Conservation (phyloP, 164 flowering plant genomes). For the Nymphaea colorata region DNA sequence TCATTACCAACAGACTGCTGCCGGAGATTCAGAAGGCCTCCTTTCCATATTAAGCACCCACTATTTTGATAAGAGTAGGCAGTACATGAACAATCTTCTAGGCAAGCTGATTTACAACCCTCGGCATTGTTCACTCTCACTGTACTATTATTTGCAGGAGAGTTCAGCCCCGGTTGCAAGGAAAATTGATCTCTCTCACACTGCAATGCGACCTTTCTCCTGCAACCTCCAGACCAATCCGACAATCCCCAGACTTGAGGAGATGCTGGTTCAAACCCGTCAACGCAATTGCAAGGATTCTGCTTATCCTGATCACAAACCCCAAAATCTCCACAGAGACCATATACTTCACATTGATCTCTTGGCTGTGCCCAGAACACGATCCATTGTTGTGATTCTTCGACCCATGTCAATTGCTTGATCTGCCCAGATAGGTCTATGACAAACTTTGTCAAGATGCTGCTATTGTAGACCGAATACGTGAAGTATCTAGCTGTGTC, state of each 20-base stretch:
- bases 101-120: slow-evolving; percentile 11
- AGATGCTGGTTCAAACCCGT: slow-evolving; percentile 10
- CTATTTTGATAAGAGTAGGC: slow-evolving; percentile 10
- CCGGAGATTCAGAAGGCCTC: slow-evolving; percentile 1
- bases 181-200: slow-evolving; percentile 7
- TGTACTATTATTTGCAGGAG: slow-evolving; percentile 4
- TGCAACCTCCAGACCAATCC: slow-evolving; percentile 16
- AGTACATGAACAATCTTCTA: slow-evolving; percentile 11
- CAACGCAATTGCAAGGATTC: slow-evolving; percentile 11
- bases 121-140: neutral
- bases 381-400: slow-evolving; percentile 1
- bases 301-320: slow-evolving; percentile 4
- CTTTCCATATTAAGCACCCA: slow-evolving; percentile 10
- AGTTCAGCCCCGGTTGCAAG: neutral
- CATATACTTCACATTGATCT: slow-evolving; percentile 8
- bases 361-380: slow-evolving; percentile 18
- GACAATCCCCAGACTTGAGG: slow-evolving; percentile 8
- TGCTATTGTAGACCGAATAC: neutral
- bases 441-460: slow-evolving; percentile 8
- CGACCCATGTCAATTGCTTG: slow-evolving; percentile 10
- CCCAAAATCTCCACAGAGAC: slow-evolving; percentile 19
- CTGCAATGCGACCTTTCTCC: slow-evolving; percentile 10
- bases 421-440: slow-evolving; percentile 16
- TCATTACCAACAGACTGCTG: neutral
- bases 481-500: slow-evolving; percentile 6